Conservation (phyloP, 2,329 filamentous ascomycete genomes). For the Fusarium concolor region DNA sequence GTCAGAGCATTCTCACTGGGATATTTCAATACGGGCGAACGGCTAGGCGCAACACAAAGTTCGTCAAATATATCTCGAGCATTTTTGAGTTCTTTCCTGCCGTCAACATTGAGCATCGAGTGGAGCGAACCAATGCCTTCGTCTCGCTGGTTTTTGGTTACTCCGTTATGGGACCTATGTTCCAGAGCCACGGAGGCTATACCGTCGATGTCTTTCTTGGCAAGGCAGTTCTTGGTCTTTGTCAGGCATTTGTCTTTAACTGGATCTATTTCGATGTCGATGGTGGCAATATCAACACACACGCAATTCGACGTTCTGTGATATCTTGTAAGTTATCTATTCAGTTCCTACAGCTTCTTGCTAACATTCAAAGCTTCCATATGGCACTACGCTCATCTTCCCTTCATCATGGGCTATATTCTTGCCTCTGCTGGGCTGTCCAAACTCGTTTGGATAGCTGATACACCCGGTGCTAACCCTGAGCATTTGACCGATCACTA, state of each 20-base stretch:
- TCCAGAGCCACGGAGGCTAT: slow-evolving; percentile 61
- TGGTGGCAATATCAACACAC: slow-evolving; percentile 64
- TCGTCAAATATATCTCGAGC: slow-evolving; percentile 46
- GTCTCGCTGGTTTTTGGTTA: slow-evolving; percentile 74
- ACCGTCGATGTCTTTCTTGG: slow-evolving; percentile 69
- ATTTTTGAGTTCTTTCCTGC: slow-evolving; percentile 71
- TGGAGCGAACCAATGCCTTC: slow-evolving; percentile 73
- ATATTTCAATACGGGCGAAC: slow-evolving; percentile 50
- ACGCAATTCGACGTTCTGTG: slow-evolving; percentile 69
- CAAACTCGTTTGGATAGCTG: slow-evolving; percentile 68
- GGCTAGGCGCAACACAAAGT: slow-evolving; percentile 30
- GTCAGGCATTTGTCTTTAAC: slow-evolving; percentile 70
- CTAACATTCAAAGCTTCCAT: slow-evolving; percentile 54
- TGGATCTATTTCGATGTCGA: slow-evolving; percentile 75
- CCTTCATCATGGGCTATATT: slow-evolving; percentile 73
- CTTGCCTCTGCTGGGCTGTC: slow-evolving; percentile 69
- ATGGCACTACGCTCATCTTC: slow-evolving; percentile 68
- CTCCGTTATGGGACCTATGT: slow-evolving; percentile 70
- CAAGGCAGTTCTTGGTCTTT: slow-evolving; percentile 69
- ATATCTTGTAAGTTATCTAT: slow-evolving; percentile 51
- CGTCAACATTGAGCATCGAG: slow-evolving; percentile 74
- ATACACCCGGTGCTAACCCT: slow-evolving; percentile 60
- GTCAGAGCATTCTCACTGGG: slow-evolving; percentile 56
- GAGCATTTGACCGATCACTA: slow-evolving; percentile 65
- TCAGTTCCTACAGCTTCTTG: neutral